Base-by-base conservation (phyloP, 1,284 basidiomycete genomes). In the Leccinum griseonigrum region DNA sequence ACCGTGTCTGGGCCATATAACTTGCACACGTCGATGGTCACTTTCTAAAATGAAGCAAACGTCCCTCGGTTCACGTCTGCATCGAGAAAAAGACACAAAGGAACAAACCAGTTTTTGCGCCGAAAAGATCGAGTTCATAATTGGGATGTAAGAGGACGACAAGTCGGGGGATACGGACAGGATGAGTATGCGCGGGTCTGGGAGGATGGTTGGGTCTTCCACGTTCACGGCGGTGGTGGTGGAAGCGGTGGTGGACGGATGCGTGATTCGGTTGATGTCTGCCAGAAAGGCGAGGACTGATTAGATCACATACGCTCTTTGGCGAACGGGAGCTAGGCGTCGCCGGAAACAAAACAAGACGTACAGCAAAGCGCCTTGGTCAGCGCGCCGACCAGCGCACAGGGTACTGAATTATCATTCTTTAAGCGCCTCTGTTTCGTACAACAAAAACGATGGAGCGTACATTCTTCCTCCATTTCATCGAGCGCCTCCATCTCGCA, bases 121-220 rank as follows among this genome's bases (percentile, higher is more conserved):
- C 3, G 95, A 96, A 78, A 99, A 99, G 58, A 99, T 98, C 61
- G 95, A 92, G 74, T 99, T 99, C 97, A 99, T 99, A 74, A 99
- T 88, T 11, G 97, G 93, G 58, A 99, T 97, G 75, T 97, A 97
- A 31, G 94, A 91, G 1, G 89, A 85, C 7, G 92, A 90, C 16
- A 90, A 82, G 75, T 95, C 92, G 2, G 92, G 92, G 1, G 96
- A 97, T 50, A 95, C 94, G 60, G 95, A 96, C 58, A 99, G 79
- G 62, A 99, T 85, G 60, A 98, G 83, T 62, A 99, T 94, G 29
- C 95, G 85, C 0, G 94, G 89, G 70, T 94, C 91, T 3, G 83
- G 77, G n/a, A 81, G 76, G 38, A 79, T 74, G 52, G 80, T 71
- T 5, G 81, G 74, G 32, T 84, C 78, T 52, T 78, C 76, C 6